Conservation (phyloP, 257 asterid species). For the Solanum infundibuliforme region DNA sequence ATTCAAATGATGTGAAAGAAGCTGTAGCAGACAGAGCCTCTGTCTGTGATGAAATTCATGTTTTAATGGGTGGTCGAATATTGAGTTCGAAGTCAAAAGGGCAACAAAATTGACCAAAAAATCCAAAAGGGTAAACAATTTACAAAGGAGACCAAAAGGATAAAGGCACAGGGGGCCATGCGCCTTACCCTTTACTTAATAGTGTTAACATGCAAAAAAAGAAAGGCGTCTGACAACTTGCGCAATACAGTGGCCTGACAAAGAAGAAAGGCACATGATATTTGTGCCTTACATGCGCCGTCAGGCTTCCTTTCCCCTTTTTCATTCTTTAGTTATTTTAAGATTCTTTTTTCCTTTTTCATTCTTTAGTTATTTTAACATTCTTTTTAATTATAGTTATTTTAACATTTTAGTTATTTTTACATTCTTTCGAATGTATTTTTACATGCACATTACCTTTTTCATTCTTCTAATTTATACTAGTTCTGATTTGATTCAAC, state of each 20-base stretch:
- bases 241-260: neutral
- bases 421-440: too few relatives aligned
- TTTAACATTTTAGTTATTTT: too few relatives aligned
- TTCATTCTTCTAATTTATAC: too few relatives aligned
- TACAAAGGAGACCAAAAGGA: neutral
- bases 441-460: too few relatives aligned
- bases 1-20: neutral
- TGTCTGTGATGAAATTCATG: neutral
- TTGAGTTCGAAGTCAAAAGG: neutral
- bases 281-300: neutral
- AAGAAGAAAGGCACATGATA: neutral
- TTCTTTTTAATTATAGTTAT: too few relatives aligned
- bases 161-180: neutral
- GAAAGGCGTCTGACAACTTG: neutral
- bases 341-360: too few relatives aligned
- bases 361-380: too few relatives aligned
- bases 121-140: neutral
- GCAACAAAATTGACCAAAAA: neutral
- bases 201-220: neutral
- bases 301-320: neutral
- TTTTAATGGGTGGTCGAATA: neutral
- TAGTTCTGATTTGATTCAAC: too few relatives aligned
- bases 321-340: neutral
- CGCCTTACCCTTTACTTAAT: neutral
- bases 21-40: neutral